Conservation (phyloP, 192 early-diverging fungal genomes). For the Podila horticola region DNA sequence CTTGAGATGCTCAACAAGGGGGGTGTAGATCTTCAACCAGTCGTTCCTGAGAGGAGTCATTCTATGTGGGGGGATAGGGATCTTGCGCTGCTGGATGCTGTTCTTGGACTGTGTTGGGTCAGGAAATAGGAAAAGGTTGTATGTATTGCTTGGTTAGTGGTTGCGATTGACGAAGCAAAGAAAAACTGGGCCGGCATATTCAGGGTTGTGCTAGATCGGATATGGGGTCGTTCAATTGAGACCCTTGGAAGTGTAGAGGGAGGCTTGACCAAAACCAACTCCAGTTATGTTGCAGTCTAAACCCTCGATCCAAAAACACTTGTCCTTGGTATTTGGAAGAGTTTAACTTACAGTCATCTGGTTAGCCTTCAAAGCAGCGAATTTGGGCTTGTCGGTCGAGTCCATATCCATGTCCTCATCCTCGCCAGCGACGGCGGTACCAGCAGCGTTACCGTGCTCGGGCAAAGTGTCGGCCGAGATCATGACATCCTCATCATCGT, state of each 20-base stretch:
- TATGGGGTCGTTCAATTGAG: no score
- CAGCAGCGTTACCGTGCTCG: conserved; percentile 39
- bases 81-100: conserved; percentile 66
- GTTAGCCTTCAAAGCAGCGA: conserved; percentile 64
- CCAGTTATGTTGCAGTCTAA: neutral
- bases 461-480: conserved; percentile 70
- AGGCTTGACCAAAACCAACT: neutral
- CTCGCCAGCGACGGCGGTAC: conserved; percentile 34
- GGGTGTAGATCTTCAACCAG: conserved; percentile 97
- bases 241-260: no score
- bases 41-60: conserved; percentile 90
- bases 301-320: neutral
- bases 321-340: no score
- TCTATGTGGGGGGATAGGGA: conserved; percentile 95
- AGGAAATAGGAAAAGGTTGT: neutral
- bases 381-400: conserved; percentile 68
- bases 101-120: conserved; percentile 23
- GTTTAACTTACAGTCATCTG: conserved; percentile 26
- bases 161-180: neutral
- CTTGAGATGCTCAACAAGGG: conserved; percentile 95
- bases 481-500: conserved; percentile 73
- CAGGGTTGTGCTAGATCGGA: neutral
- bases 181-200: neutral
- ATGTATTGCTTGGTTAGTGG: neutral
- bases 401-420: conserved; percentile 53